Percentiles rank a stretch among this genome's conserved stretches.
phyloP scores from a whole-genome alignment of 768 basidiomycete species.

The Mrakia frigida region DNA sequence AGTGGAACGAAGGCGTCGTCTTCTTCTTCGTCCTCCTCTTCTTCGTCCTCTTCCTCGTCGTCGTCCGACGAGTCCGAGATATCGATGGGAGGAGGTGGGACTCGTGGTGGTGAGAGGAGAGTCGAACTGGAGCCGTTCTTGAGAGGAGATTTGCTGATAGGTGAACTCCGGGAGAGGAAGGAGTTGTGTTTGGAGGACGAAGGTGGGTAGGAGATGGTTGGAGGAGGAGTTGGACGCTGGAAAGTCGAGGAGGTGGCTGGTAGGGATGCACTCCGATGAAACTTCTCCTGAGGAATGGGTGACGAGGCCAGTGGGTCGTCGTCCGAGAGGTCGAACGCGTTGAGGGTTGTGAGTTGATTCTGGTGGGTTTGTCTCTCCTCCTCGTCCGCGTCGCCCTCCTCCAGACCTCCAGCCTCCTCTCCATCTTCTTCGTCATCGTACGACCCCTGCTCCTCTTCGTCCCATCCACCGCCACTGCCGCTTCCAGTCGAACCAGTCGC shows the following conservation, averaged over 20 bases:
- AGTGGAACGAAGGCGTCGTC: neutral
- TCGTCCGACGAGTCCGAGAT: neutral
- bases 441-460: neutral
- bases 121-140: no score
- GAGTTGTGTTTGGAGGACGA: neutral
- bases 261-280: neutral
- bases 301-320: slow-evolving; percentile 3
- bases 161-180: neutral
- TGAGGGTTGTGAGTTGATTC: neutral
- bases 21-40: neutral
- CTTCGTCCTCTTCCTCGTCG: neutral
- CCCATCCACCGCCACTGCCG: neutral
- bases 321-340: neutral
- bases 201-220: neutral
- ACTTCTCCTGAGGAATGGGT: neutral
- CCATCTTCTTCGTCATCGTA: neutral
- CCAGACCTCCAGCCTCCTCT: neutral
- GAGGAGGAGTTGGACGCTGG: neutral
- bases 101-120: no score
- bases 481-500: neutral
- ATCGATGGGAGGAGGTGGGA: neutral
- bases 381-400: neutral
- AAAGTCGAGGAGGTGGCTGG: neutral
- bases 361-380: neutral
- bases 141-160: neutral